phyloP scores from a whole-genome alignment of 2,329 filamentous ascomycete species.

The Alternaria tenuissima region DNA sequence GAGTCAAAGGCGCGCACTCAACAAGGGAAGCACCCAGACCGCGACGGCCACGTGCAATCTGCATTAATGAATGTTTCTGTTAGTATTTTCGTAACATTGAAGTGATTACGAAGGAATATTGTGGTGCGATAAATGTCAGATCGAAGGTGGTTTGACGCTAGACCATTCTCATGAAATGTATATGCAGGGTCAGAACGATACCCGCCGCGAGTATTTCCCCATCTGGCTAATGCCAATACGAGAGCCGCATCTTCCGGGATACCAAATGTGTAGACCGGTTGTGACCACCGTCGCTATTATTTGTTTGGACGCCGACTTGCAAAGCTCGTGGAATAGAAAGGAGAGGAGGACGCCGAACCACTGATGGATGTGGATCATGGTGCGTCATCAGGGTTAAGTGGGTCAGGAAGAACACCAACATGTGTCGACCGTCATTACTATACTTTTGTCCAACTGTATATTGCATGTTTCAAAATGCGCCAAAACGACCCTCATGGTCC shows the following conservation, averaged over 20 bases:
- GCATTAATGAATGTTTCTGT: slow-evolving; percentile 22
- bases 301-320: slow-evolving; percentile 1
- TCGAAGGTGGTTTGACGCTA: slow-evolving; percentile 27
- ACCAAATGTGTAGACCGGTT: background rate
- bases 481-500: background rate
- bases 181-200: slow-evolving; percentile 23
- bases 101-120: slow-evolving; percentile 4
- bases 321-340: background rate
- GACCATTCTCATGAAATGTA: slow-evolving; percentile 28
- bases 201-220: slow-evolving; percentile 3
- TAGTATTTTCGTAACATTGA: slow-evolving; percentile 15
- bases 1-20: slow-evolving; percentile 9
- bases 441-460: background rate
- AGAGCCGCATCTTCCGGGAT: background rate
- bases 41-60: slow-evolving; percentile 15
- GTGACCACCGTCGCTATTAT: background rate
- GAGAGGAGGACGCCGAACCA: background rate
- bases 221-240: background rate
- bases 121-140: slow-evolving; percentile 17
- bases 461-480: background rate
- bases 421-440: background rate
- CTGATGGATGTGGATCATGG: background rate
- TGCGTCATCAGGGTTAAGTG: slow-evolving; percentile 7
- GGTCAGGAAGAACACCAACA: background rate
- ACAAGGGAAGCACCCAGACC: slow-evolving; percentile 20